These are phyloP conservation scores for Pezicula rhizophila DNA, from an alignment of 2,329 filamentous ascomycete genomes.

Conservation along the genomic window DNA sequence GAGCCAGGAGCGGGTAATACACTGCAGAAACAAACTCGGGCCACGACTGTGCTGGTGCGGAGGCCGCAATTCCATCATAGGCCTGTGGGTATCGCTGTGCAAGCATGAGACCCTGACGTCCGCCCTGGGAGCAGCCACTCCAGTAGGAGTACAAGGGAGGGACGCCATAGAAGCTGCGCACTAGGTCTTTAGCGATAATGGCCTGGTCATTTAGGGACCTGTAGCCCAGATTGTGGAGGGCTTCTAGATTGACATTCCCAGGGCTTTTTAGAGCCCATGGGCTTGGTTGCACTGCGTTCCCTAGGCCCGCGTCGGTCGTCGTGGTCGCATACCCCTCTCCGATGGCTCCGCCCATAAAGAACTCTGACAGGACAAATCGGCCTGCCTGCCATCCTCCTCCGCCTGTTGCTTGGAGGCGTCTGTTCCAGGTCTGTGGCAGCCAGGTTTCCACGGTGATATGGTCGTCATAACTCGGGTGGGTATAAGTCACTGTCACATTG, in stretches of 20 bases:
- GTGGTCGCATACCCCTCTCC: constrained; percentile 22
- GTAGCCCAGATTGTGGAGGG: not conserved
- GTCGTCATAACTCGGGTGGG: constrained; percentile 17
- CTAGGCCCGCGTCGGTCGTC: constrained; percentile 22
- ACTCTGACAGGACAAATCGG: constrained; percentile 12
- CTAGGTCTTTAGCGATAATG: constrained; percentile 27
- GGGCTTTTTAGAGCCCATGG: not conserved
- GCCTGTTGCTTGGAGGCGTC: constrained; percentile 23
- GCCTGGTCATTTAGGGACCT: constrained; percentile 21
- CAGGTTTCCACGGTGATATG: constrained; percentile 15
- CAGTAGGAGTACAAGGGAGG: constrained; percentile 27
- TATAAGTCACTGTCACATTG: constrained; percentile 22
- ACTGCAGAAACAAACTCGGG: not conserved
- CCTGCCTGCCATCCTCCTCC: constrained; percentile 27
- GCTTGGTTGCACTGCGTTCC: not conserved
- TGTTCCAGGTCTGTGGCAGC: constrained; percentile 24
- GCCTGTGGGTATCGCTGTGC: constrained; percentile 29
- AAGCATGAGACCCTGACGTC: constrained; percentile 30
- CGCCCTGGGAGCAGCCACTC: too few relatives aligned
- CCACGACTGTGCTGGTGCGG: constrained; percentile 29
- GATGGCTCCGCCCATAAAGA: constrained; percentile 18
- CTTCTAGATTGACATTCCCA: not conserved
- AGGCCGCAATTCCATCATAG: constrained; percentile 33
- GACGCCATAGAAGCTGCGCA: constrained; percentile 26
- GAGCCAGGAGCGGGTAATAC: constrained; percentile 1